phyloP scores from a whole-genome alignment of 2,329 filamentous ascomycete genomes.

The Trichoderma oligosporum region DNA sequence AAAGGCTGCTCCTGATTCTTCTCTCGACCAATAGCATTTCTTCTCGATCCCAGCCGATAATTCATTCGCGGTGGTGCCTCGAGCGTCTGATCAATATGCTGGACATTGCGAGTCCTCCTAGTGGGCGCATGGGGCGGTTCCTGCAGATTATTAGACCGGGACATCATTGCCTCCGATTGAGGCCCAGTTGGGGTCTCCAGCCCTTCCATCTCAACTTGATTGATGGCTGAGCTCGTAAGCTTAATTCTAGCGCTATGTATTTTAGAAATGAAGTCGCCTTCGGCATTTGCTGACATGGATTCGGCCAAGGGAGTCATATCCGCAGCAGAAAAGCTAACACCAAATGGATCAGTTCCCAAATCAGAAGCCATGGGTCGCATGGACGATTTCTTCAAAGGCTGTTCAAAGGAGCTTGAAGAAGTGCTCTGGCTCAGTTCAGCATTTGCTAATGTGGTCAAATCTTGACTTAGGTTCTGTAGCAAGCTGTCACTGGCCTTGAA shows the following conservation, averaged over 20 bases:
- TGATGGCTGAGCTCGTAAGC: constrained; percentile 38
- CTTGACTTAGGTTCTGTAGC: constrained; percentile 46
- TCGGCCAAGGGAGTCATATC: constrained; percentile 41
- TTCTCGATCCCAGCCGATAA: constrained; percentile 49
- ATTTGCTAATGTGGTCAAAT: constrained; percentile 24
- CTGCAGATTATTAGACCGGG: constrained; percentile 28
- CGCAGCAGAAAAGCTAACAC: constrained; percentile 40
- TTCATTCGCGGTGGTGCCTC: constrained; percentile 65
- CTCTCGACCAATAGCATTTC: constrained; percentile 36
- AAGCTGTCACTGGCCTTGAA: constrained; percentile 67
- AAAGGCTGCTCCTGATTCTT: constrained; percentile 26
- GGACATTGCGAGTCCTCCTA: constrained; percentile 52
- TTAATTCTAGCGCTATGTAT: constrained; percentile 51
- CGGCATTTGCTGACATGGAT: constrained; percentile 41
- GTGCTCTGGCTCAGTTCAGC: constrained; percentile 38
- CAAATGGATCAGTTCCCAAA: constrained; percentile 50
- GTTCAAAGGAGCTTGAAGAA: constrained; percentile 31
- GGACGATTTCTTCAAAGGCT: constrained; percentile 39
- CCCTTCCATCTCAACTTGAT: constrained; percentile 46
- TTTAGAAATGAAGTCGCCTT: constrained; percentile 55
- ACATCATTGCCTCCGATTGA: constrained; percentile 24
- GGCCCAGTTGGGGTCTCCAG: constrained; percentile 57
- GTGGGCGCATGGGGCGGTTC: constrained; percentile 52
- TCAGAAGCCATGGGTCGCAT: constrained; percentile 37
- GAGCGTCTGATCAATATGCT: constrained; percentile 47